A percentile compares a stretch with the other conserved stretches of the same genome.
These are phyloP conservation scores for Ogataea pini DNA, from an alignment of 805 yeast genomes.

Conservation along the genomic window DNA sequence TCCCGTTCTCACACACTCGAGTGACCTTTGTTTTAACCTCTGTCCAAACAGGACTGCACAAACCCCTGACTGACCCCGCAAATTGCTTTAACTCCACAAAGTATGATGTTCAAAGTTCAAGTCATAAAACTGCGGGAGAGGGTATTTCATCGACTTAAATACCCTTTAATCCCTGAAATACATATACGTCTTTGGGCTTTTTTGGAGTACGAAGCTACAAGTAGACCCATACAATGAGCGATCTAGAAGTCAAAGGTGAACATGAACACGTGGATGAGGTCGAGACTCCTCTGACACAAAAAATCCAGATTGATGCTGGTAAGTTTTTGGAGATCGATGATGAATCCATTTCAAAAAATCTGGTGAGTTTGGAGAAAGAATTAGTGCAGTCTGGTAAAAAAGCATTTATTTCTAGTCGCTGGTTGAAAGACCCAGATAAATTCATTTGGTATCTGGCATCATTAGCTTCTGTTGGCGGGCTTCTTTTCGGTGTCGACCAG, in stretches of 20 bases:
- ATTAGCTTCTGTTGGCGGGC: slow-evolving; percentile 18
- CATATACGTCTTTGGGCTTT: too few relatives aligned
- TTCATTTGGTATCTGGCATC: slow-evolving; percentile 18
- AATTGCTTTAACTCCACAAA: background rate
- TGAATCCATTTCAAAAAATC: slow-evolving; percentile 7
- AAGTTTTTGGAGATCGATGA: slow-evolving; percentile 16
- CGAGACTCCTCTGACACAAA: background rate
- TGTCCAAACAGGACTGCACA: background rate
- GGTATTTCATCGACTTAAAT: background rate
- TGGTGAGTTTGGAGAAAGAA: slow-evolving; percentile 9
- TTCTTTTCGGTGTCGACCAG: slow-evolving; percentile 19
- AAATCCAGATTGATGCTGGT: slow-evolving; percentile 16
- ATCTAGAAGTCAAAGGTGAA: slow-evolving; percentile 6
- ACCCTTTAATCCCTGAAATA: background rate
- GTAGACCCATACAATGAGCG: background rate
- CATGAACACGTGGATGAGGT: slow-evolving; percentile 11
- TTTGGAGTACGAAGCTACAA: too few relatives aligned
- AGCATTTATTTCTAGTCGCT: slow-evolving; percentile 13
- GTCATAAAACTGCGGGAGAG: background rate
- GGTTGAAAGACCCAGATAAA: slow-evolving; percentile 14
- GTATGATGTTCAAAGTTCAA: too few relatives aligned
- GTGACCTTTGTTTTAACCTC: background rate
- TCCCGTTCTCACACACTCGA: too few relatives aligned
- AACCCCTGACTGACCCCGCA: background rate
- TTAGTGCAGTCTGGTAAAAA: slow-evolving; percentile 10